These are phyloP conservation scores for Cyclotella choctawhatcheeana DNA, from an alignment of 108 stramenopile genomes.

Conservation along the genomic window DNA sequence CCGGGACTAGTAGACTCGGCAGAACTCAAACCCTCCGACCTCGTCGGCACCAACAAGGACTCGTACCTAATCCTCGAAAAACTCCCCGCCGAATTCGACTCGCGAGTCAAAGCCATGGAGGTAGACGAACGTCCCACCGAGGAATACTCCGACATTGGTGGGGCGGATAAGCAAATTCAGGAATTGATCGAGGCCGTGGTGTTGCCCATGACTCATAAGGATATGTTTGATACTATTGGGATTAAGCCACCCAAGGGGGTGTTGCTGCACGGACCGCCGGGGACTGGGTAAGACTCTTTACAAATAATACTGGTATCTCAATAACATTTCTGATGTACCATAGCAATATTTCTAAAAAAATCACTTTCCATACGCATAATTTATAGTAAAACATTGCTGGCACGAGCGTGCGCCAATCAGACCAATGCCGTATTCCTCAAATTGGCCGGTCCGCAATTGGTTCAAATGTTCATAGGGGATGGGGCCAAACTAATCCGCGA, in stretches of 20 bases:
- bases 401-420: slow-evolving; percentile 98
- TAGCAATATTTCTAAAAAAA: too few relatives aligned
- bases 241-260: slow-evolving; percentile 77
- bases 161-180: slow-evolving; percentile 76
- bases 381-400: slow-evolving; percentile 99
- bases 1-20: slow-evolving; percentile 97
- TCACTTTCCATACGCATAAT: too few relatives aligned
- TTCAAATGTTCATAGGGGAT: slow-evolving; percentile 78
- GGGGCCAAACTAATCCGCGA: slow-evolving; percentile 32
- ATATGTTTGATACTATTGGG: slow-evolving; percentile 59
- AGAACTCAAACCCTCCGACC: slow-evolving; percentile 96
- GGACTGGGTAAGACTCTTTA: slow-evolving; percentile 81
- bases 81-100: too few relatives aligned
- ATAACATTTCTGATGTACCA: too few relatives aligned
- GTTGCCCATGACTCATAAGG: slow-evolving; percentile 61
- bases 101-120: too few relatives aligned
- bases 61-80: too few relatives aligned
- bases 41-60: too few relatives aligned
- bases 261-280: slow-evolving; percentile 83
- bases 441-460: slow-evolving; percentile 97
- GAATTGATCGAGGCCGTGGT: slow-evolving; percentile 95
- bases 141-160: slow-evolving; percentile 96
- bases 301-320: slow-evolving; percentile 33
- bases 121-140: slow-evolving; percentile 99
- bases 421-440: slow-evolving; percentile 99